phyloP scores from a whole-genome alignment of 345 rosid genomes.

The Salix caprea region DNA sequence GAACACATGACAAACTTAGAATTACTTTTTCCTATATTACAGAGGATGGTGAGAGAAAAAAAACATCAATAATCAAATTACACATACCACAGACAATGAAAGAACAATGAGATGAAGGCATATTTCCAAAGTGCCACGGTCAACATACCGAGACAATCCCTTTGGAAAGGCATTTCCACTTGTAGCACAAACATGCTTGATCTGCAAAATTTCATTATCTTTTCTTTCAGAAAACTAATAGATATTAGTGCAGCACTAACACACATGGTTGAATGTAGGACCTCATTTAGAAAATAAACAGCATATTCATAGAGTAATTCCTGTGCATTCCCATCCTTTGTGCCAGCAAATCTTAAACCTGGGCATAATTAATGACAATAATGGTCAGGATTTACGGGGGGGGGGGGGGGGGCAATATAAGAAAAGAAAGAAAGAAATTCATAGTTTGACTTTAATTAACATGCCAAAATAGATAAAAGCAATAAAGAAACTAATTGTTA shows the following conservation, averaged over 20 bases:
- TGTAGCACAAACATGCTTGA: conserved; percentile 66
- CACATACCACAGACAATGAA: conserved; percentile 76
- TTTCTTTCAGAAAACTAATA: not conserved
- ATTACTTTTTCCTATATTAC: conserved; percentile 3
- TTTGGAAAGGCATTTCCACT: conserved; percentile 51
- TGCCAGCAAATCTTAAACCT: conserved; percentile 93
- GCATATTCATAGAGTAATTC: conserved; percentile 82
- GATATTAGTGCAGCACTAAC: conserved; percentile 14
- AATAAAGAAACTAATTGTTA: not conserved
- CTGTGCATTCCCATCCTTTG: conserved; percentile 79
- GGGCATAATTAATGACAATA: conserved; percentile 30
- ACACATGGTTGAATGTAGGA: conserved; percentile 24
- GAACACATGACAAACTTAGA: conserved; percentile 11
- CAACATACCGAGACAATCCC: conserved; percentile 77
- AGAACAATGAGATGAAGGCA: conserved; percentile 84
- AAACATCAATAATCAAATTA: conserved; percentile 3
- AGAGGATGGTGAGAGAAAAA: not conserved
- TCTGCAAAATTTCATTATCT: conserved; percentile 44
- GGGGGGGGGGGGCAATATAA: not conserved
- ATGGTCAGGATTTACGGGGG: not conserved
- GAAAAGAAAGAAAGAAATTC: no score
- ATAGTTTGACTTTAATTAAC: not conserved
- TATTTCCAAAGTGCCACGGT: conserved; percentile 88
- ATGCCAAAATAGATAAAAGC: not conserved
- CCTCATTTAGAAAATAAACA: conserved; percentile 84